Conservation (phyloP, 139 green algal genomes). For the Haematococcus lacustris region DNA sequence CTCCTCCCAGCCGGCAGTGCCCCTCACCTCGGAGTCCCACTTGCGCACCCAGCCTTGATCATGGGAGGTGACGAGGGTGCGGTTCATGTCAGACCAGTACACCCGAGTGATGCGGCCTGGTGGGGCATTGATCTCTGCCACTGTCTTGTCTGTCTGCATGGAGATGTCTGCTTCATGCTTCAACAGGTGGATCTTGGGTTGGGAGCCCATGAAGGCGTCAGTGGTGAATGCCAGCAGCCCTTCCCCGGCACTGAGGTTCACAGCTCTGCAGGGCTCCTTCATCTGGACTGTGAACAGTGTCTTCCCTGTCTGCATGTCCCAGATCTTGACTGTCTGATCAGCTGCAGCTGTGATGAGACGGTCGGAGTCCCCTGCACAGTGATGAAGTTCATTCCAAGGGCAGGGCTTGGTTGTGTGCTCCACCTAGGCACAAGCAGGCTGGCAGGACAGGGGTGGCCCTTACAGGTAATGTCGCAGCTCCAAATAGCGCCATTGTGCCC, state of each 20-base stretch:
- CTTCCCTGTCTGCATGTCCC: conserved; percentile 81
- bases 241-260: conserved; percentile 72
- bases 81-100: conserved; percentile 75
- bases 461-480: conserved; percentile 82
- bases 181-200: conserved; percentile 42
- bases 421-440: too few relatives aligned
- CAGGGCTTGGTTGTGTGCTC: not conserved
- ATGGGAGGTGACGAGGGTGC: conserved; percentile 69
- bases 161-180: conserved; percentile 53
- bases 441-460: conserved; percentile 9
- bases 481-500: conserved; percentile 94
- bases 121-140: conserved; percentile 25
- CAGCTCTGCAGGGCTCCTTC: conserved; percentile 64
- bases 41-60: conserved; percentile 80
- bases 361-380: conserved; percentile 23
- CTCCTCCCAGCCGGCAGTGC: too few relatives aligned
- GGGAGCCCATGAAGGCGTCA: conserved; percentile 76
- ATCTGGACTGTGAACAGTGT: conserved; percentile 77
- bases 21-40: conserved; percentile 71
- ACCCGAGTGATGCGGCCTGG: conserved; percentile 67
- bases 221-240: conserved; percentile 73
- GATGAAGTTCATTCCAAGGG: not conserved
- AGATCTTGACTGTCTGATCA: conserved; percentile 86
- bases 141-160: conserved; percentile 46
- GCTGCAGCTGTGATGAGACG: conserved; percentile 80